phyloP scores from a whole-genome alignment of 768 basidiomycete species.

The Auricularia sp. region DNA sequence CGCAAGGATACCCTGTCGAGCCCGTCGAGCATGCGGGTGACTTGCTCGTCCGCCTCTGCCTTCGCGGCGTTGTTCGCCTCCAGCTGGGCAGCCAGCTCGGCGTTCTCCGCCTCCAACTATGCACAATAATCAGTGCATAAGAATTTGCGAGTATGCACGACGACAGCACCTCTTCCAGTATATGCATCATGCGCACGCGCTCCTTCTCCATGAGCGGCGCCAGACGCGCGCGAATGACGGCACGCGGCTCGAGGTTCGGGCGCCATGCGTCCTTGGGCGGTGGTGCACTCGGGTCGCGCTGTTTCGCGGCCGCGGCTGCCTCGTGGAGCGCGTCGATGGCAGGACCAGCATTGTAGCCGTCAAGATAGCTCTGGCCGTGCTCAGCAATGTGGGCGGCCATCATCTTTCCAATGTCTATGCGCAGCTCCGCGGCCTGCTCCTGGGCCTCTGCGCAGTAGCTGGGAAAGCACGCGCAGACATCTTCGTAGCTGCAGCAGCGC shows the following conservation, averaged over 20 bases:
- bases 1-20: not conserved
- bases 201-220: constrained; percentile 46
- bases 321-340: constrained; percentile 62
- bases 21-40: not conserved
- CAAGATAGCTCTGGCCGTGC: constrained; percentile 59
- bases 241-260: constrained; percentile 50
- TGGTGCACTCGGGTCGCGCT: constrained; percentile 30
- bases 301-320: constrained; percentile 55
- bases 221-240: constrained; percentile 52
- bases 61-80: not conserved
- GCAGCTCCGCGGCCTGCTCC: constrained; percentile 1
- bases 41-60: not conserved
- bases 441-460: not conserved
- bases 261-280: constrained; percentile 44
- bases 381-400: constrained; percentile 14
- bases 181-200: constrained; percentile 27
- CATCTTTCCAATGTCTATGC: not conserved
- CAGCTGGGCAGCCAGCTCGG: not conserved
- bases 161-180: constrained; percentile 25
- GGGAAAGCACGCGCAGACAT: not conserved
- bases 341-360: constrained; percentile 53
- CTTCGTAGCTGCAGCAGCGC: not conserved
- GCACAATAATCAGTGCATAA: not conserved
- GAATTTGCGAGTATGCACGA: not conserved
- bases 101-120: not conserved